Percentiles rank a stretch among this genome's conserved stretches.
Conservation (phyloP, 2,329 filamentous ascomycete genomes). For the Cytospora paraplurivora region DNA sequence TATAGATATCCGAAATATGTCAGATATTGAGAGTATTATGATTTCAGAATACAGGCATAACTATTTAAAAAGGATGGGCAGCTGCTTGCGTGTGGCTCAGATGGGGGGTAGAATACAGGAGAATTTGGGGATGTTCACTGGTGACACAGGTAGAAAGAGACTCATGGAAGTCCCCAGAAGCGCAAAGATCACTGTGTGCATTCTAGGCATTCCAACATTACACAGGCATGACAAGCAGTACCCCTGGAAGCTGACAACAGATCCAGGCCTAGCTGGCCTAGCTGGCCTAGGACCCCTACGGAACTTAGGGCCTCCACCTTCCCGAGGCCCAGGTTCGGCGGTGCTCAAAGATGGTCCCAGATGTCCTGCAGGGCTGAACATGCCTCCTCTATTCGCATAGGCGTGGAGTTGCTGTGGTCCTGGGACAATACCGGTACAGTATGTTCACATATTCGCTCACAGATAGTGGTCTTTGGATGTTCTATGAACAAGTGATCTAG, state of each 20-base stretch:
- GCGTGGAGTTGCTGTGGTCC: not conserved
- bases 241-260: conserved; percentile 1
- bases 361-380: conserved; percentile 5
- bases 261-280: not conserved
- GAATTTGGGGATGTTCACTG: not conserved
- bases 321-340: not conserved
- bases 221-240: too few species aligned
- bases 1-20: not conserved
- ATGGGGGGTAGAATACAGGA: too few species aligned
- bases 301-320: not conserved
- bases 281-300: not conserved
- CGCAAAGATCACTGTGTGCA: conserved; percentile 12
- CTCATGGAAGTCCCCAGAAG: conserved; percentile 20
- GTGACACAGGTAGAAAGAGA: conserved; percentile 13
- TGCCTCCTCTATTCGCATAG: not conserved
- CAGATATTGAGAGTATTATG: not conserved
- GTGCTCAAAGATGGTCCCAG: too few species aligned
- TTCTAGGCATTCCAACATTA: not conserved
- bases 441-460: not conserved
- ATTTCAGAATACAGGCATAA: not conserved
- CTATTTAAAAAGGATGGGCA: conserved; percentile 1
- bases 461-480: too few species aligned
- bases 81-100: conserved; percentile 8
- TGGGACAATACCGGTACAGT: not conserved
- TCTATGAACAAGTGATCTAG: too few species aligned